phyloP scores from a whole-genome alignment of 306 rosid genomes.

The Sphenostylis stenocarpa region DNA sequence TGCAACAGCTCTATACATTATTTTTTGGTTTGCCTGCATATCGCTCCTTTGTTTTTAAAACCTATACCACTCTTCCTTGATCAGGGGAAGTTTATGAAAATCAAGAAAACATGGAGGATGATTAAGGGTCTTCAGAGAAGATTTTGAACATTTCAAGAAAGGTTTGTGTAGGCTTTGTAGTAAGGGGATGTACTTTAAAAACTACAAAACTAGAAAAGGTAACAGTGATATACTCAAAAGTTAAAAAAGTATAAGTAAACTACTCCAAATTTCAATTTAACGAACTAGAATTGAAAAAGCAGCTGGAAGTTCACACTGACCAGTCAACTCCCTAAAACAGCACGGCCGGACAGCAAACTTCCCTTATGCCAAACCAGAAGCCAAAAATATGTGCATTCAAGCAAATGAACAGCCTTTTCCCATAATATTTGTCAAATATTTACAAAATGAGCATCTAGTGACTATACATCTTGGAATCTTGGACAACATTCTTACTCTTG shows the following conservation, averaged over 20 bases:
- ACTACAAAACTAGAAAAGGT: not conserved
- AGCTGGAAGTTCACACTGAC: not conserved
- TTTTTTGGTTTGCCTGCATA: not conserved
- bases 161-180: not conserved
- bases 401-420: not conserved
- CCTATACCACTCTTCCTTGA: not conserved
- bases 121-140: not conserved
- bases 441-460: not conserved
- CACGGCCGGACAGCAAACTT: not conserved
- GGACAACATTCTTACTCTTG: not conserved
- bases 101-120: constrained; percentile 8
- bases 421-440: not conserved
- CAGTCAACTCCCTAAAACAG: not conserved
- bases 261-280: not conserved
- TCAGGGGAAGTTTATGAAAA: not conserved
- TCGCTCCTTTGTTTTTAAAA: not conserved
- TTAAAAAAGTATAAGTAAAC: not conserved
- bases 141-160: constrained; percentile 1
- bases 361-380: not conserved
- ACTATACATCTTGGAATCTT: not conserved
- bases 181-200: not conserved
- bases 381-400: not conserved
- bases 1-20: not conserved
- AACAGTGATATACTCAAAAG: not conserved
- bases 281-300: not conserved